A percentile compares a stretch with the other conserved stretches of the same genome.
Evolutionary conservation across 148 eudicot species (phyloP).

Genomic region (Chenopodium suecicum): DNA sequence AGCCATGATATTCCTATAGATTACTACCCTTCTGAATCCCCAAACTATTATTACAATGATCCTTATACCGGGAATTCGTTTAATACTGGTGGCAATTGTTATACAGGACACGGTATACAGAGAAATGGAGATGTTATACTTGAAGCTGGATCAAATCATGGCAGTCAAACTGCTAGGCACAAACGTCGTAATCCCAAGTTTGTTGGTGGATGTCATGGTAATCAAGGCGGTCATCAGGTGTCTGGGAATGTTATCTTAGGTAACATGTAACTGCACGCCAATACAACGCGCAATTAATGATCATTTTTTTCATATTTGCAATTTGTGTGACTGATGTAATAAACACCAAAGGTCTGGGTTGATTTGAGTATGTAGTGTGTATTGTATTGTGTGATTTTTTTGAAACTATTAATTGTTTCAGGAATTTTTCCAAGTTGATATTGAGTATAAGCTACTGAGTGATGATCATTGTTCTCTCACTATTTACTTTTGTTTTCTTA

Average conservation of each 20-base stretch:
- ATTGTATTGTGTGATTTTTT: not conserved
- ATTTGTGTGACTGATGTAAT: not conserved
- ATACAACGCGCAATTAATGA: too few species aligned
- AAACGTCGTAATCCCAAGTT: not conserved
- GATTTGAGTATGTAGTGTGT: not conserved
- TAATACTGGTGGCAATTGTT: not conserved
- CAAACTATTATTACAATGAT: not conserved
- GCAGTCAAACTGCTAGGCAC: not conserved
- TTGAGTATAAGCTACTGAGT: too few species aligned
- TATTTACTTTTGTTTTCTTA: too few species aligned
- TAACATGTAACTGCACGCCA: not conserved
- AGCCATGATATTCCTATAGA: not conserved
- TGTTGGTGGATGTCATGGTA: constrained; percentile 4
- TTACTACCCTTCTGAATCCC: not conserved
- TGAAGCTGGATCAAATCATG: not conserved
- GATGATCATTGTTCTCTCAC: too few species aligned
- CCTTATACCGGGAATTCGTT: not conserved
- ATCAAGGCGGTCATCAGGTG: constrained; percentile 3
- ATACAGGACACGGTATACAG: not conserved
- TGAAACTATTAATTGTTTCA: not conserved
- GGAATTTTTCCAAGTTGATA: not conserved
- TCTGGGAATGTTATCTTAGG: constrained; percentile 9
- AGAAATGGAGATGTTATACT: not conserved
- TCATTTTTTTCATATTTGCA: not conserved
- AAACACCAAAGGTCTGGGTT: not conserved